phyloP scores from a whole-genome alignment of 2,329 filamentous ascomycete genomes.

The Exophiala sp. region DNA sequence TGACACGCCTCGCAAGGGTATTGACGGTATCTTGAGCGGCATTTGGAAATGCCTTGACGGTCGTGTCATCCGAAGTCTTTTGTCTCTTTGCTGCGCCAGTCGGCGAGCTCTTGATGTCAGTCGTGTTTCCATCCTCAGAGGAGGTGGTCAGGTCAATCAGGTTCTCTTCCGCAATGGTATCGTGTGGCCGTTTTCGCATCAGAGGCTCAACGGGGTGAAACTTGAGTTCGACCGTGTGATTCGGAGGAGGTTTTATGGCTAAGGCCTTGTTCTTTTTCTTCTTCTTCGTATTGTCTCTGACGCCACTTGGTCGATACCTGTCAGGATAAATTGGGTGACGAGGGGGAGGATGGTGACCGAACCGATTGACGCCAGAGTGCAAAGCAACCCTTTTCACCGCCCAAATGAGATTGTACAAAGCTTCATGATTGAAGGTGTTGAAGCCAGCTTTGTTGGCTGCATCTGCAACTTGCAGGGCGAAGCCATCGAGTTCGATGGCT shows the following conservation, averaged over 20 bases:
- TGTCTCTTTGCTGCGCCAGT: conserved; percentile 6
- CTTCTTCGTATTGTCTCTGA: conserved; percentile 21
- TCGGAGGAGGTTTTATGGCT: not conserved
- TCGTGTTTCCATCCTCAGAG: not conserved
- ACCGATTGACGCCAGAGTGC: not conserved
- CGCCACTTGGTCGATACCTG: conserved; percentile 24
- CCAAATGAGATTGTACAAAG: conserved; percentile 28
- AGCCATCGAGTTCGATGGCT: conserved; percentile 21
- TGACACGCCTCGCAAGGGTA: not conserved
- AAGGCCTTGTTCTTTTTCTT: conserved; percentile 17
- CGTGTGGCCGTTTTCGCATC: conserved; percentile 9
- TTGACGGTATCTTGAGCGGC: not conserved
- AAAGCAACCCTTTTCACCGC: conserved; percentile 20
- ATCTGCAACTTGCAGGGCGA: conserved; percentile 23
- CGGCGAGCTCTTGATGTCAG: not conserved
- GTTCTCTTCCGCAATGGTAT: conserved; percentile 2
- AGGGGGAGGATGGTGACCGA: not conserved
- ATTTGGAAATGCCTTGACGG: not conserved
- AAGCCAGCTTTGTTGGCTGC: conserved; percentile 23
- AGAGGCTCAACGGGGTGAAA: conserved; percentile 13
- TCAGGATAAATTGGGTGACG: conserved; percentile 24
- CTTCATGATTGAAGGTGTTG: conserved; percentile 22
- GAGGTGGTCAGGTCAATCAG: conserved; percentile 8
- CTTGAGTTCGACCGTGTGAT: conserved; percentile 6
- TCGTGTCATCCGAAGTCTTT: conserved; percentile 5